phyloP scores from a whole-genome alignment of 305 asterid genomes.

The Solanum hybrid region DNA sequence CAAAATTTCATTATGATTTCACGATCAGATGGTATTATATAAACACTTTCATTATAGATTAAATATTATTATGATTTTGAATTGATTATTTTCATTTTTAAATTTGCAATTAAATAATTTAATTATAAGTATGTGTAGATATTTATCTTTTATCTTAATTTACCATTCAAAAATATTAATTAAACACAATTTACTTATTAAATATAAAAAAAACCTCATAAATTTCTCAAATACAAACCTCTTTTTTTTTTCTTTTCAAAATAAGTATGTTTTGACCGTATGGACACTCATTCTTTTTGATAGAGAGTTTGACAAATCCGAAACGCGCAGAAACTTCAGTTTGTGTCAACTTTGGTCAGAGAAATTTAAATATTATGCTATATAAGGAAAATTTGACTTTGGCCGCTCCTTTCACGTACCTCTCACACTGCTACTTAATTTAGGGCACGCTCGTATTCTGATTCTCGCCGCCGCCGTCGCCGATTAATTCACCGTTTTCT shows the following conservation, averaged over 20 bases:
- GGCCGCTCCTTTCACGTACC: conserved; percentile 9
- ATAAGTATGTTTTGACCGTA: neutral
- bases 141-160: too few relatives aligned
- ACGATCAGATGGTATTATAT: neutral
- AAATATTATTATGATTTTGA: too few relatives aligned
- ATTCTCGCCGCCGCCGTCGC: neutral
- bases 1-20: neutral
- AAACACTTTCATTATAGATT: neutral
- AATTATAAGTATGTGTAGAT: neutral
- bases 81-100: neutral
- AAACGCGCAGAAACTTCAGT: neutral
- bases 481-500: neutral
- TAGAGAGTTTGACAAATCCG: neutral
- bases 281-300: neutral
- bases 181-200: neutral
- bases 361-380: neutral
- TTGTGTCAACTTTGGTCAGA: neutral
- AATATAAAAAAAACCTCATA: neutral
- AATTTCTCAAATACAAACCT: neutral
- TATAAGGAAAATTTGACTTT: neutral
- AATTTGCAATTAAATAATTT: neutral
- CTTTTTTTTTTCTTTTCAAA: neutral
- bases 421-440: neutral
- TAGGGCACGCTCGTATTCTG: conserved; percentile 10
- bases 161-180: neutral